These are phyloP conservation scores for Asterochloris erici DNA, from an alignment of 139 green algal genomes.

Conservation along the genomic window DNA sequence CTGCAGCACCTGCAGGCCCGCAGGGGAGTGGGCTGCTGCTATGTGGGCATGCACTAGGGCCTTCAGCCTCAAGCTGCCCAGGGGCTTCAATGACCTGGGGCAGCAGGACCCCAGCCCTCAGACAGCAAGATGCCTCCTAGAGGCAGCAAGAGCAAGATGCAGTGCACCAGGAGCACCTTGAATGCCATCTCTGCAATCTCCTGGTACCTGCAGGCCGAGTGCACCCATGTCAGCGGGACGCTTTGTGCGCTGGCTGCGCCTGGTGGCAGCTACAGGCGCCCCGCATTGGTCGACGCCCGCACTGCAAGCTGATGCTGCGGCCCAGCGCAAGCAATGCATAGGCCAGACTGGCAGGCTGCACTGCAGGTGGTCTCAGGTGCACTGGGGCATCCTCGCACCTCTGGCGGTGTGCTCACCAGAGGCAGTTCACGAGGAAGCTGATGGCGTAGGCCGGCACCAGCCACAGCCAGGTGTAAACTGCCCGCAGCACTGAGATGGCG, in stretches of 20 bases:
- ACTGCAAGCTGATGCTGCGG: too few relatives aligned
- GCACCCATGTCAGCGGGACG: neutral
- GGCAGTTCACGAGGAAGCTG: conserved; percentile 66
- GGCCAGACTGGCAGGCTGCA: too few relatives aligned
- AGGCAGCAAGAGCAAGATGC: neutral
- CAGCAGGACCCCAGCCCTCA: neutral
- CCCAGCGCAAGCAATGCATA: too few relatives aligned
- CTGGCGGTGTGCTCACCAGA: conserved; percentile 36
- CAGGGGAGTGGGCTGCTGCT: too few relatives aligned
- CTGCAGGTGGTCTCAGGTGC: too few relatives aligned
- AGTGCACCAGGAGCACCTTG: neutral
- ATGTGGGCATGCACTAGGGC: too few relatives aligned
- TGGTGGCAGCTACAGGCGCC: too few relatives aligned
- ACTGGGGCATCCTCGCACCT: too few relatives aligned
- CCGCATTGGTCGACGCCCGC: too few relatives aligned
- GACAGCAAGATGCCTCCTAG: neutral
- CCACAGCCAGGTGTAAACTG: conserved; percentile 57
- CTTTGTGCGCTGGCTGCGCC: neutral
- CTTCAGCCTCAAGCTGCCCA: too few relatives aligned
- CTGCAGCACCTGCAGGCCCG: neutral
- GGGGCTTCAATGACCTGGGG: too few relatives aligned
- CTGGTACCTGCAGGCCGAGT: conserved; percentile 48
- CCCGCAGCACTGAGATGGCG: conserved; percentile 17
- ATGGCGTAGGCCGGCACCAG: conserved; percentile 68
- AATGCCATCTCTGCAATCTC: conserved; percentile 52